These are phyloP conservation scores for Magnusiomyces clavatus DNA, from an alignment of 1,139 yeast species.

Conservation along the genomic window DNA sequence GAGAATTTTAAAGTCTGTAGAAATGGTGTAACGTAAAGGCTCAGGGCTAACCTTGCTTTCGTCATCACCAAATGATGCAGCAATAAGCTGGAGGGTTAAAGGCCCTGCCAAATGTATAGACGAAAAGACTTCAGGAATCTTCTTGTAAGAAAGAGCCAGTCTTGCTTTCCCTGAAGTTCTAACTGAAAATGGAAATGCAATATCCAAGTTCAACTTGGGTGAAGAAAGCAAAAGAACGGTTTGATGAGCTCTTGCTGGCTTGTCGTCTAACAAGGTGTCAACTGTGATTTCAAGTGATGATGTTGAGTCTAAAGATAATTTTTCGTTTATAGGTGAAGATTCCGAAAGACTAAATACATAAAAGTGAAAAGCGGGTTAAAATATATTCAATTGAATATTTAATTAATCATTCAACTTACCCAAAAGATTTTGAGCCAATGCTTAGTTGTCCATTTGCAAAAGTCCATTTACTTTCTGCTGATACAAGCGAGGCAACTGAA, in stretches of 20 bases:
- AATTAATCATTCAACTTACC: too few species aligned
- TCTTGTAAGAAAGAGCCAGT: constrained; percentile 24
- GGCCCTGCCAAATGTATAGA: constrained; percentile 12
- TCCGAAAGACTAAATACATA: not conserved
- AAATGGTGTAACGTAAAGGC: too few species aligned
- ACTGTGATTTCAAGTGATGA: not conserved
- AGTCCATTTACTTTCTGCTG: too few species aligned
- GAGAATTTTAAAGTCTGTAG: too few species aligned
- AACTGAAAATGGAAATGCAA: constrained; percentile 22
- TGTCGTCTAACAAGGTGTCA: constrained; percentile 11
- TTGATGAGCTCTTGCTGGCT: constrained; percentile 24
- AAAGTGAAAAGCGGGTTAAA: too few species aligned
- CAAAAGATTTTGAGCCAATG: too few species aligned
- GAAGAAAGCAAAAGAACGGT: constrained; percentile 23
- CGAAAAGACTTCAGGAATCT: constrained; percentile 24
- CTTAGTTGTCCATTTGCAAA: too few species aligned
- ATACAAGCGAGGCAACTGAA: too few species aligned
- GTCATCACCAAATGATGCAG: constrained; percentile 9
- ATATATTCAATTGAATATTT: too few species aligned
- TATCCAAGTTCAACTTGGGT: constrained; percentile 21
- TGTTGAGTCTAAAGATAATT: not conserved
- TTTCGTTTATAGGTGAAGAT: not conserved
- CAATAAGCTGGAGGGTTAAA: constrained; percentile 11
- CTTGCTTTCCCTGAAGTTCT: constrained; percentile 25
- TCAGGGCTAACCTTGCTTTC: constrained; percentile 3